phyloP scores from a whole-genome alignment of 1,284 basidiomycete genomes.

The Tausonia pullulans region DNA sequence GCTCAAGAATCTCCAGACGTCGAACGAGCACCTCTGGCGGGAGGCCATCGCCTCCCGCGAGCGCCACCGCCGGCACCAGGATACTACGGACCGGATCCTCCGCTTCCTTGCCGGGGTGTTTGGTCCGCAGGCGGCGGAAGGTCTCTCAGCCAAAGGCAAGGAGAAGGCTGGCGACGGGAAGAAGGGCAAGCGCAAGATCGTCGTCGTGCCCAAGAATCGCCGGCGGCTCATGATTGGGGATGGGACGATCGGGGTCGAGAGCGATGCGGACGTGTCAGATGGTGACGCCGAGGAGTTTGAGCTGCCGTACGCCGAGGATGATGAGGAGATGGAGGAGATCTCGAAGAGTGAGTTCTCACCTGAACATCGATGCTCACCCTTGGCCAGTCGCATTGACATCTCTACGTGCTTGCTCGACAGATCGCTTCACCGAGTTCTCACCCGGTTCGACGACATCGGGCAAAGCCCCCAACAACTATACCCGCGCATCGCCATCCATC shows the following conservation, averaged over 20 bases:
- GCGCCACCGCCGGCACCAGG: constrained; percentile 80
- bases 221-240: constrained; percentile 58
- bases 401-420: background rate
- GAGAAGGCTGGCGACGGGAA: constrained; percentile 11
- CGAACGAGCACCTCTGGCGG: constrained; percentile 84
- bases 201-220: constrained; percentile 44
- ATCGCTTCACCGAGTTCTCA: background rate
- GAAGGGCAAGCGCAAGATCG: constrained; percentile 26
- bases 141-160: constrained; percentile 16
- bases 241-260: constrained; percentile 22
- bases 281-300: constrained; percentile 33
- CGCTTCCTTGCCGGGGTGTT: constrained; percentile 91
- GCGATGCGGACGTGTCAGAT: constrained; percentile 35
- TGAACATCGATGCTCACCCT: background rate
- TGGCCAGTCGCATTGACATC: too few relatives aligned
- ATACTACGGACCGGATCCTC: constrained; percentile 93
- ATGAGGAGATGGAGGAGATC: constrained; percentile 23
- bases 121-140: constrained; percentile 44
- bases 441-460: constrained; percentile 6
- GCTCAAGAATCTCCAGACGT: constrained; percentile 73
- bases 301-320: constrained; percentile 1
- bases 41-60: constrained; percentile 71
- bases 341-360: constrained; percentile 9
- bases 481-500: background rate
- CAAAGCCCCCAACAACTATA: background rate